Evolutionary conservation across 768 basidiomycete genomes (phyloP).

Genomic region (Suillus tomentosus): DNA sequence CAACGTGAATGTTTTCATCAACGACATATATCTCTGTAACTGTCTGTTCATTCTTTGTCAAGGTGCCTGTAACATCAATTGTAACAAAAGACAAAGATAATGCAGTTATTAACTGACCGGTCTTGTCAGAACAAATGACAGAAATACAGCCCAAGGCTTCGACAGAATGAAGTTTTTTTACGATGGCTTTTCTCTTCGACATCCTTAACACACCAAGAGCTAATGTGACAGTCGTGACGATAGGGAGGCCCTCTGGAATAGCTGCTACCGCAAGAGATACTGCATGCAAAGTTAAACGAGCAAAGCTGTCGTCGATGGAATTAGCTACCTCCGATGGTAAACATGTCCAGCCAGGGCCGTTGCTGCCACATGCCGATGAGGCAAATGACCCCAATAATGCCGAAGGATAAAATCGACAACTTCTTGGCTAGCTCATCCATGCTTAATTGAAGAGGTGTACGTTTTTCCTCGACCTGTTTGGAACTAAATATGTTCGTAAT

Average conservation of each 20-base stretch:
- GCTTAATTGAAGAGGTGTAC: conserved; percentile 87
- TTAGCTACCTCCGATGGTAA: conserved; percentile 90
- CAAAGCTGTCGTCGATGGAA: neutral
- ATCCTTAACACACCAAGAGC: conserved; percentile 93
- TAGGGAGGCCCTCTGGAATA: conserved; percentile 95
- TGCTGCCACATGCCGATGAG: conserved; percentile 85
- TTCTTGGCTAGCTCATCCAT: conserved; percentile 98
- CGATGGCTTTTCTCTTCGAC: conserved; percentile 94
- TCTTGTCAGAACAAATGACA: conserved; percentile 98
- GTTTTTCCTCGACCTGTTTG: conserved; percentile 72
- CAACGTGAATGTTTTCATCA: conserved; percentile 75
- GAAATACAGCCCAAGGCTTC: conserved; percentile 93
- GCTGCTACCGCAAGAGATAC: conserved; percentile 98
- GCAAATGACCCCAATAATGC: conserved; percentile 92
- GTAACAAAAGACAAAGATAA: neutral
- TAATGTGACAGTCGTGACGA: conserved; percentile 96
- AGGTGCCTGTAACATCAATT: conserved; percentile 54
- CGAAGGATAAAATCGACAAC: conserved; percentile 87
- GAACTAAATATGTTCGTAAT: conserved; percentile 6
- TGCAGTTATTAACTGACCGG: conserved; percentile 50
- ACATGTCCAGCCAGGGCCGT: conserved; percentile 95
- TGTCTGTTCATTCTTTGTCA: conserved; percentile 96
- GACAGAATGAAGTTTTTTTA: conserved; percentile 95
- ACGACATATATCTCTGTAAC: conserved; percentile 87
- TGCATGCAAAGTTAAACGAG: conserved; percentile 34